These are phyloP conservation scores for Fusarium camptoceras DNA, from an alignment of 2,329 filamentous ascomycete species.

Conservation along the genomic window DNA sequence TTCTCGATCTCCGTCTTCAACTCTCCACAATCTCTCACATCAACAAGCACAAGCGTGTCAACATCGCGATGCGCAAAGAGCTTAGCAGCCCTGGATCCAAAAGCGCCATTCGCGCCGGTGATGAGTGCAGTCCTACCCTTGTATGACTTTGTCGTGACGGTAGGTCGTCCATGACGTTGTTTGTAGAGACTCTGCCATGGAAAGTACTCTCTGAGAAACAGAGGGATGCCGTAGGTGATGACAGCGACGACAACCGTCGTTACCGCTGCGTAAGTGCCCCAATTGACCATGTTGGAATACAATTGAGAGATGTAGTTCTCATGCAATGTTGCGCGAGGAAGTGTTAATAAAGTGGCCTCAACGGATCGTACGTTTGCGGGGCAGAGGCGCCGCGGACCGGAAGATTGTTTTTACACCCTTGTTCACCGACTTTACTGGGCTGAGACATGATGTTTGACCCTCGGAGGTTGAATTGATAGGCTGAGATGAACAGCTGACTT, in stretches of 20 bases:
- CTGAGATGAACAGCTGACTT: neutral
- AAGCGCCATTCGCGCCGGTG: conserved; percentile 53
- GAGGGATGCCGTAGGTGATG: conserved; percentile 48
- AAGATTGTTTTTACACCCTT: conserved; percentile 34
- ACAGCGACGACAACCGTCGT: conserved; percentile 31
- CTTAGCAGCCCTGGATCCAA: conserved; percentile 52
- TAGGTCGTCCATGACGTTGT: conserved; percentile 51
- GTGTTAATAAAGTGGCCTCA: conserved; percentile 9
- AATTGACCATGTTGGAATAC: conserved; percentile 30
- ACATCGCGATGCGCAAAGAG: conserved; percentile 52
- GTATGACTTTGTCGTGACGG: conserved; percentile 52
- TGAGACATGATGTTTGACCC: no score
- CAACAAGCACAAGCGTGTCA: conserved; percentile 52
- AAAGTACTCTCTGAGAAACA: conserved; percentile 52
- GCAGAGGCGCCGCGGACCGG: conserved; percentile 31
- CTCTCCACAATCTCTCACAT: conserved; percentile 49
- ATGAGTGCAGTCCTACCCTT: conserved; percentile 52
- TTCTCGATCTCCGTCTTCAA: conserved; percentile 52
- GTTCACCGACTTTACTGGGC: conserved; percentile 21
- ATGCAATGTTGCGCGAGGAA: neutral
- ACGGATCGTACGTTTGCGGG: conserved; percentile 39
- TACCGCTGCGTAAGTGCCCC: conserved; percentile 13
- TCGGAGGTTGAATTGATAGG: neutral
- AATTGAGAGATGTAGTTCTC: neutral
- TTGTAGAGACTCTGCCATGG: conserved; percentile 50